Percentiles rank a stretch among this genome's conserved stretches.
Conservation (phyloP, 768 basidiomycete genomes). For the Leccinum fibrillosum region DNA sequence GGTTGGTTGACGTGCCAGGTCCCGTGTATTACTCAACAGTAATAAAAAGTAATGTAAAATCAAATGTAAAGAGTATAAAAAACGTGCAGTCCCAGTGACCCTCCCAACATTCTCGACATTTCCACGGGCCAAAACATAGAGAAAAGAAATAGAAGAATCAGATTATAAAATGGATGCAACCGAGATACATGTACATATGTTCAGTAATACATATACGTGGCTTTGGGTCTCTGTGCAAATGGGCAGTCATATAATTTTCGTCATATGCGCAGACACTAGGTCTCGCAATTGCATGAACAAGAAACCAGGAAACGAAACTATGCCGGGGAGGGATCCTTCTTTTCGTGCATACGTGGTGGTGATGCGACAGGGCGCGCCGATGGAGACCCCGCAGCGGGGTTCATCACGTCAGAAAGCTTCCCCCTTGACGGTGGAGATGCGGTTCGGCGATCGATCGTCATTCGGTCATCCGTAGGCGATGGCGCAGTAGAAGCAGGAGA, state of each 20-base stretch:
- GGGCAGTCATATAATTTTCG: conserved; percentile 21
- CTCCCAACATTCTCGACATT: not conserved
- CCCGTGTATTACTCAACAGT: not conserved
- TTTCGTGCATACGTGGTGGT: conserved; percentile 42
- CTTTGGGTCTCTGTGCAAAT: conserved; percentile 15
- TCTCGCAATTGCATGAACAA: conserved; percentile 10
- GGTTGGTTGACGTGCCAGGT: not conserved
- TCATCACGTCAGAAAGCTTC: conserved; percentile 52
- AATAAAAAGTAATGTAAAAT: not conserved
- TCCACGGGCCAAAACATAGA: not conserved
- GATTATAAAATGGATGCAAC: conserved; percentile 12
- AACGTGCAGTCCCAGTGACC: not conserved
- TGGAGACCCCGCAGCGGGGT: conserved; percentile 48
- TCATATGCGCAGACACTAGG: conserved; percentile 11
- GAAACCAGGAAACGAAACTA: conserved; percentile 13
- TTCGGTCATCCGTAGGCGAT: conserved; percentile 45
- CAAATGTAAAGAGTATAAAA: not conserved
- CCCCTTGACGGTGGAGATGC: conserved; percentile 48
- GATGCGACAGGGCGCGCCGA: conserved; percentile 52
- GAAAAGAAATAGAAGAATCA: not conserved
- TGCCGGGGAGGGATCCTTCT: conserved; percentile 29
- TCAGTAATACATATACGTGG: conserved; percentile 29
- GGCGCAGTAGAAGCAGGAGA: conserved; percentile 58
- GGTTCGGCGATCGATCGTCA: conserved; percentile 40
- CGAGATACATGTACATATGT: conserved; percentile 28